Evolutionary conservation across 176 grass and related monocot species (phyloP), one percentile per base, ranked within the genome.

Genomic region (Oryza glaberrima): DNA sequence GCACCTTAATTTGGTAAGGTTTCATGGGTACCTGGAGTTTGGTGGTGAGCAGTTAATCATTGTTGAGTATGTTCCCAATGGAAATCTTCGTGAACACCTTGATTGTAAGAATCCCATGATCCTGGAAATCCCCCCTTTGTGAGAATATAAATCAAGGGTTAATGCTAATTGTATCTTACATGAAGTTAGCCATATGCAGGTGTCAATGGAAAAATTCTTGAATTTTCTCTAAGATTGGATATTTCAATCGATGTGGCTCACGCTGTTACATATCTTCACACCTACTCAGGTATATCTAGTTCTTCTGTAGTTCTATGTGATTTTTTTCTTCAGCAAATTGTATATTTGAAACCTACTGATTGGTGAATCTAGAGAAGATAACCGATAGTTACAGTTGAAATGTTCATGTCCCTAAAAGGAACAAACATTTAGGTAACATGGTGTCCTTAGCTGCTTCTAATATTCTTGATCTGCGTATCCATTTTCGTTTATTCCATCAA

Each of bases 191-290:
- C 35, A 83, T 81, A 38, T 87, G 56, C 88, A 98, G 96, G 89
- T 87, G 35, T 89, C 44, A 78, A 88, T 82, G 91, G 86, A 77
- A 92, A 91, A 48, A 13, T 75, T 20, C 76, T 98, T 70, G 91
- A 91, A 68, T 93, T 98, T 58, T 82, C 65, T 12, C 2, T 87
- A 26, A 80, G 96, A 47, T 83, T 98, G 72, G 91, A 95, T 46
- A 92, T 98, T 77, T 85, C 91, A 60, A 95, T 95, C 19, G 96
- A 98, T 83, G 93, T 98, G 51, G 96, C 96, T 84, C 96, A 98
- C 77, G 96, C 96, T 67, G 83, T 98, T 77, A 98, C 96, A 11
- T 98, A 98, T 82, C 96, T 98, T 86, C 96, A 98, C 70, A 95
- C 92, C 58, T 98, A 98, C 79, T 95, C 93, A 61, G 96, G 96